phyloP scores from a whole-genome alignment of 768 basidiomycete species.

The Fibroporia radiculosa region DNA sequence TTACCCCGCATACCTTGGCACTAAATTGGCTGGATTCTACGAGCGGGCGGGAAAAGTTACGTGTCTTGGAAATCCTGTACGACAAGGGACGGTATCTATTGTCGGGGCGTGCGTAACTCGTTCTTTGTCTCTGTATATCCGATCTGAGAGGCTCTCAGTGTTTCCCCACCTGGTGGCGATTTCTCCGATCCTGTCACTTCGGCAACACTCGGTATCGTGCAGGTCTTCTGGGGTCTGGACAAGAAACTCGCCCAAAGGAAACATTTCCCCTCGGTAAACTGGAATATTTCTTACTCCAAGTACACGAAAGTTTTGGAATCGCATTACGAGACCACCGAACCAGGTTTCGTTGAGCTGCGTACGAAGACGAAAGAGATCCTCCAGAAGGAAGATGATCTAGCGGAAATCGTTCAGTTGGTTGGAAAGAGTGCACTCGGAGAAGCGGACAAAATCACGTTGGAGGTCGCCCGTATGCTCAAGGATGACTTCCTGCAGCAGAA shows the following conservation, averaged over 20 bases:
- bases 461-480: slow-evolving; percentile 95
- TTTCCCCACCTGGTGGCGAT: slow-evolving; percentile 98
- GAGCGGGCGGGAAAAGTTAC: slow-evolving; percentile 96
- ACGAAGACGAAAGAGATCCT: slow-evolving; percentile 92
- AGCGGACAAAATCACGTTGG: slow-evolving; percentile 95
- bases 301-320: slow-evolving; percentile 91
- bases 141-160: slow-evolving; percentile 39
- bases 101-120: slow-evolving; percentile 86
- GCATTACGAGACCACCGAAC: slow-evolving; percentile 84
- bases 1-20: slow-evolving; percentile 94
- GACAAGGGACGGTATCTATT: slow-evolving; percentile 94
- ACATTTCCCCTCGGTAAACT: slow-evolving; percentile 99
- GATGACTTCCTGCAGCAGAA: slow-evolving; percentile 98
- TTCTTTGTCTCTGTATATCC: background rate
- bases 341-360: slow-evolving; percentile 93
- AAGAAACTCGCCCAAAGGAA: slow-evolving; percentile 99
- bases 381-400: slow-evolving; percentile 97
- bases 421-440: slow-evolving; percentile 98
- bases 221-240: slow-evolving; percentile 99
- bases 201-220: slow-evolving; percentile 96
- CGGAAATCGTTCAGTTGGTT: slow-evolving; percentile 99
- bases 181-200: slow-evolving; percentile 99
- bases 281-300: slow-evolving; percentile 99
- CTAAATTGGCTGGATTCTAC: slow-evolving; percentile 96
- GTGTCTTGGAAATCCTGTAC: slow-evolving; percentile 80